Base-by-base conservation (phyloP, 768 basidiomycete genomes). In the Panellus pusillus region DNA sequence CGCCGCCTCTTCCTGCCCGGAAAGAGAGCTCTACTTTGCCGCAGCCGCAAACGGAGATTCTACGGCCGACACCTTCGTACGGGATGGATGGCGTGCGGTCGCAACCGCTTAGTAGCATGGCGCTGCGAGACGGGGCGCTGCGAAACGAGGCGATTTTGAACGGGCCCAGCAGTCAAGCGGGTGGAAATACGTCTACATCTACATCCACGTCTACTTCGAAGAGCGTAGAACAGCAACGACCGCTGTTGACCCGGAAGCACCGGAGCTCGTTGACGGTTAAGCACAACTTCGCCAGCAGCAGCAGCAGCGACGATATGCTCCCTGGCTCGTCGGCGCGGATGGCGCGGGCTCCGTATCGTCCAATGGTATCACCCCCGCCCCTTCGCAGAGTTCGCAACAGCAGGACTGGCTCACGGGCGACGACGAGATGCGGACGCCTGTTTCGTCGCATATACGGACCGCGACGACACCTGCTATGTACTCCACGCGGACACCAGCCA, bases 371-470 rank as follows among this genome's bases (percentile, higher is more conserved):
- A 48, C 42, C 29, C 32, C 55, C 5, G 32, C 52, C 14, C 50
- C 60, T 50, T 38, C 66, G 44, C 45, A 70, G 61, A 61, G 70
- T 66, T 64, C 73, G 69, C 43, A 24, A 6, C 24, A 24, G 24
- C 24, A 71, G 58, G 89, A 91, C 64, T 90, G 90, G 89, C 70
- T 93, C 31, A 90, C 91, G 15, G 90, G 90, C 9, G 79, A 80
- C 49, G 80, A 83, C 51, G 63, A 66, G 28, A 40, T 50, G 9
- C 47, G 47, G 12, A 39, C 55, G 20, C 27, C 52, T 20, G 37
- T 62, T 8, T 57, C 59, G 24, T 27, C 57, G 1, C 59, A 60
- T 20, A 43, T 27, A 12, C 46, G 59, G 29, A 60, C 18, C 1
- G 51, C 59, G 29, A 60, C 59, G 5, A 55, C 57, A 17, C 60